These are phyloP conservation scores for Chlorencoelia australis DNA, from an alignment of 2,329 filamentous ascomycete genomes.

Conservation along the genomic window DNA sequence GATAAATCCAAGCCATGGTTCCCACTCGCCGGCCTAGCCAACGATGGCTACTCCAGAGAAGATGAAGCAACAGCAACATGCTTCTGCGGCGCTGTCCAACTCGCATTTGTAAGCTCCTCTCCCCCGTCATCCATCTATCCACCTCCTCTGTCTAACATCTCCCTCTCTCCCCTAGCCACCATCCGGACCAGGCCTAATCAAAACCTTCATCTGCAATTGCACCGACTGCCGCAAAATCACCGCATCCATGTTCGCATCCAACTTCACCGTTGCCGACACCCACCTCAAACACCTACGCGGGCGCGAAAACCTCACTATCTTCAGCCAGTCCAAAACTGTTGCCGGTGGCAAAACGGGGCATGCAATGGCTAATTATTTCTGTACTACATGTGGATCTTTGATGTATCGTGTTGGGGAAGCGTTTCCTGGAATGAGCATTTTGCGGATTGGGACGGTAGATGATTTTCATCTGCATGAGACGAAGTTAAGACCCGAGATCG, in stretches of 20 bases:
- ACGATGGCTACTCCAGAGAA: no score
- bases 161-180: no score
- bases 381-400: conserved; percentile 46
- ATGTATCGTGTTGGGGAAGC: conserved; percentile 43
- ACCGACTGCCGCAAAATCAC: conserved; percentile 52
- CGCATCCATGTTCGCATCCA: conserved; percentile 50
- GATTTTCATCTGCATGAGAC: conserved; percentile 49
- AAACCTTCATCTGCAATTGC: conserved; percentile 54
- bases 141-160: no score
- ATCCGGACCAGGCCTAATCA: no score
- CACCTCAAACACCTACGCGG: conserved; percentile 41
- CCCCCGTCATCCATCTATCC: no score
- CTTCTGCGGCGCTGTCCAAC: conserved; percentile 45
- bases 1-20: no score
- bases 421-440: conserved; percentile 37
- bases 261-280: conserved; percentile 40
- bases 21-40: no score
- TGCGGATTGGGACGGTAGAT: conserved; percentile 51
- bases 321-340: no score
- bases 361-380: conserved; percentile 59
- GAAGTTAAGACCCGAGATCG: conserved; percentile 41
- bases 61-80: conserved; percentile 49
- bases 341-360: no score
- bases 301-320: conserved; percentile 39
- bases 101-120: no score